Percentiles rank a stretch among this genome's conserved stretches.
Evolutionary conservation across 2,329 filamentous ascomycete species (phyloP).

Genomic region (Aureobasidium subglaciale): DNA sequence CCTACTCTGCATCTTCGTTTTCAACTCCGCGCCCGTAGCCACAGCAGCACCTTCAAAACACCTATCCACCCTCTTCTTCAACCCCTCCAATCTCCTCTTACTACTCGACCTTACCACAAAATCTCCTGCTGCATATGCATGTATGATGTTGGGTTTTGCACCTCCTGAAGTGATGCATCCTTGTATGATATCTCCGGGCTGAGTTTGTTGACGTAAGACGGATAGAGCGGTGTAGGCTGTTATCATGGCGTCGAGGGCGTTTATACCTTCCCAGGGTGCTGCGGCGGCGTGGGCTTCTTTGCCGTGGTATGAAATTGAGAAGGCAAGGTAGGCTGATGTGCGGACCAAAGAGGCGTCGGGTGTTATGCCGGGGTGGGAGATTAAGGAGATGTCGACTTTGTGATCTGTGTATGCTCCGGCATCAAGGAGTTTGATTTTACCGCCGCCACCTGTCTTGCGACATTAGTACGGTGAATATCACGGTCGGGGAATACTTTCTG

Average conservation of each 20-base stretch:
- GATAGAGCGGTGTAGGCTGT: slow-evolving; percentile 29
- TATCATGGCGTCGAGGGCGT: slow-evolving; percentile 16
- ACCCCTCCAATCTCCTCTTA: slow-evolving; percentile 24
- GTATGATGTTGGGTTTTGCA: slow-evolving; percentile 33
- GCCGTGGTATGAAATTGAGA: slow-evolving; percentile 46
- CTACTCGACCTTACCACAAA: slow-evolving; percentile 32
- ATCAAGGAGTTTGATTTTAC: slow-evolving; percentile 40
- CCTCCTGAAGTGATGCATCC: slow-evolving; percentile 26
- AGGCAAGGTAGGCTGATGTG: slow-evolving; percentile 45
- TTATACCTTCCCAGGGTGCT: slow-evolving; percentile 26
- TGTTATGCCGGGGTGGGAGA: slow-evolving; percentile 30
- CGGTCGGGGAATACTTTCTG: background rate
- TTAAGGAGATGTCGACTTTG: slow-evolving; percentile 29
- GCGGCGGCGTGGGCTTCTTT: slow-evolving; percentile 33
- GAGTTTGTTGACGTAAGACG: slow-evolving; percentile 34
- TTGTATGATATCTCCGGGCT: slow-evolving; percentile 34
- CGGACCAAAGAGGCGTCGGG: slow-evolving; percentile 43
- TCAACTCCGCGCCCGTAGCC: slow-evolving; percentile 45
- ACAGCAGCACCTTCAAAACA: slow-evolving; percentile 44
- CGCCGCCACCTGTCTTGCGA: slow-evolving; percentile 27
- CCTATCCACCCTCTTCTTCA: slow-evolving; percentile 28
- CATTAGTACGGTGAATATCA: background rate
- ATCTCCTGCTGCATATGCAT: slow-evolving; percentile 31
- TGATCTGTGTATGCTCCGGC: slow-evolving; percentile 38
- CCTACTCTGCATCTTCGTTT: slow-evolving; percentile 35